Conservation (phyloP, 148 eudicot genomes). For the Chenopodium formosanum region DNA sequence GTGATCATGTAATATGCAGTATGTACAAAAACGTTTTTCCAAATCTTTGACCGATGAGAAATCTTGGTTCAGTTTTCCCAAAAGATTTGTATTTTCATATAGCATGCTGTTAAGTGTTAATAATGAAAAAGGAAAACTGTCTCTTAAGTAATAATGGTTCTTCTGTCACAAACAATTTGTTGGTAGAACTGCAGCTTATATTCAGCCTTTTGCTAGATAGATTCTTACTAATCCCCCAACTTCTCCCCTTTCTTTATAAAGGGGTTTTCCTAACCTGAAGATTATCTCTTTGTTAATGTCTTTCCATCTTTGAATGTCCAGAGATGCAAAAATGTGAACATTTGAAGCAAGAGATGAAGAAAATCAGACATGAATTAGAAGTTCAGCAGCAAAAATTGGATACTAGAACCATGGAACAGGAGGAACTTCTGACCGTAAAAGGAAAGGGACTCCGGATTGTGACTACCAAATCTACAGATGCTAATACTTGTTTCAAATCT, state of each 20-base stretch:
- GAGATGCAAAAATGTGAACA: conserved; percentile 16
- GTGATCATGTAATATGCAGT: neutral
- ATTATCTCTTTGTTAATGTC: neutral
- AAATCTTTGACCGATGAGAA: neutral
- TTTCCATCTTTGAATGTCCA: neutral
- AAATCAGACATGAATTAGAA: conserved; percentile 14
- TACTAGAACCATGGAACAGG: conserved; percentile 3
- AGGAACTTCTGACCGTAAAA: neutral
- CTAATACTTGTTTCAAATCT: neutral
- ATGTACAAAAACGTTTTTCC: neutral
- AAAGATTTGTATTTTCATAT: neutral
- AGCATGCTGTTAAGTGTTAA: neutral
- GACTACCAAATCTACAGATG: neutral
- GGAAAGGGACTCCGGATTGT: conserved; percentile 3
- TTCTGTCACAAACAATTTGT: neutral
- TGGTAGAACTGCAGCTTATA: too few species aligned
- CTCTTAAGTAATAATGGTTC: too few species aligned
- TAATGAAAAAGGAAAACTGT: too few species aligned
- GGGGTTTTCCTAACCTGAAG: neutral
- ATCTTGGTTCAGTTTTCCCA: neutral
- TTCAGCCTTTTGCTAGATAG: too few species aligned
- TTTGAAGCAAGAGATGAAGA: conserved; percentile 26
- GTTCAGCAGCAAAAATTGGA: conserved; percentile 15
- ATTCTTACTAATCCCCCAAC: too few species aligned
- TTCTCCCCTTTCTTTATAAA: too few species aligned